Evolutionary conservation across 441 rosid genomes (phyloP).

Genomic region (Gossypium schwendimanii): DNA sequence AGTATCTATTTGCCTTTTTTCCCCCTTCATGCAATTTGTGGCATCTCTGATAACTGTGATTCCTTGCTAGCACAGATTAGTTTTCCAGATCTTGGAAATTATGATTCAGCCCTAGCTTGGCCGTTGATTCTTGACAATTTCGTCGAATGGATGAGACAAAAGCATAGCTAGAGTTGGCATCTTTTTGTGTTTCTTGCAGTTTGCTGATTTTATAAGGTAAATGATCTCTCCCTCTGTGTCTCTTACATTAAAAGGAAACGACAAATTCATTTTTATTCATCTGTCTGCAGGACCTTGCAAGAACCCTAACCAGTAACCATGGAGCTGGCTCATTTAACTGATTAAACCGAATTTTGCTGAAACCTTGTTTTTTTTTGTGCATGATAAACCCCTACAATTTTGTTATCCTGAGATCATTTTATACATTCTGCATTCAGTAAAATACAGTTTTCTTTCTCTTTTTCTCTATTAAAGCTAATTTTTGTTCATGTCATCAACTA

Average conservation of each 20-base stretch:
- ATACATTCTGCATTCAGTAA: neutral
- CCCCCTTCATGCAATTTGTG: neutral
- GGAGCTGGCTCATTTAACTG: neutral
- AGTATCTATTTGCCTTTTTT: neutral
- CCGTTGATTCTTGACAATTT: slow-evolving; percentile 48
- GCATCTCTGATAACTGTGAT: neutral
- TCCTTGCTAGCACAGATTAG: slow-evolving; percentile 28
- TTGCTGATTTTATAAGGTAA: slow-evolving; percentile 1
- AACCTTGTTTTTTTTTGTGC: neutral
- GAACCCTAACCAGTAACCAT: neutral
- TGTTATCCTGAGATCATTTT: neutral
- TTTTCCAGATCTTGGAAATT: slow-evolving; percentile 42
- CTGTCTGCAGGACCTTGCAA: neutral
- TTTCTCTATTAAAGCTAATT: neutral
- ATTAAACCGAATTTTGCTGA: neutral
- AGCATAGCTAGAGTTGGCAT: slow-evolving; percentile 16
- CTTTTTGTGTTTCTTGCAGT: neutral
- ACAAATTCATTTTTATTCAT: neutral
- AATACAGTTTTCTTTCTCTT: neutral
- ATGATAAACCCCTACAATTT: neutral
- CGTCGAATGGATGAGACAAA: slow-evolving; percentile 44
- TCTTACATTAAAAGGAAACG: neutral
- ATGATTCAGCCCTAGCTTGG: slow-evolving; percentile 42
- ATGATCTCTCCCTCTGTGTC: neutral
- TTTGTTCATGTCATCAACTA: too few species aligned